Base-by-base conservation (phyloP, 148 eudicot genomes). In the Amaranthus hypochondriacus region DNA sequence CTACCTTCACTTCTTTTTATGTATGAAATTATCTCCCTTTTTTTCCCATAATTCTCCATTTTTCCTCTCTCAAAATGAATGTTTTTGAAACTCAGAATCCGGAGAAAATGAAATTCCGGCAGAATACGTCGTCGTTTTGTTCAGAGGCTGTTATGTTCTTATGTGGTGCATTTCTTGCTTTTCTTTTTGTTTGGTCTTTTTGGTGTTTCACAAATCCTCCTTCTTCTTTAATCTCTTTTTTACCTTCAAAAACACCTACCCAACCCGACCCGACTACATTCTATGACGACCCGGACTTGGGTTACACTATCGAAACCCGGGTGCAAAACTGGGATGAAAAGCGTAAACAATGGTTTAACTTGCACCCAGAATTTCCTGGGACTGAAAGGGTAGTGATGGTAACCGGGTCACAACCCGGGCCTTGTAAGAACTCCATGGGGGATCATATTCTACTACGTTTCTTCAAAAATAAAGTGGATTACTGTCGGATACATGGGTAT, bases 401-500 rank as follows among this genome's bases (percentile, higher is more conserved):
- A 4, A 82, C 92, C 51, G 97, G 98, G 49, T 95, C 98, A 2
- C 97, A 95, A 69, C 83, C 98, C 76, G 65, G 55, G 75, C 89
- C 97, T 71, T 95, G 98, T 44, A 77, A 68, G 77, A 85, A 82
- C 76, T 89, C 92, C 6, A 79, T 79, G 50, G 98, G 97, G 1
- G 98, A 95, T 13, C 86, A 86, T 66, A n/a, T 88, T 4, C 76
- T 91, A 11, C 80, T 94, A 13, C 69, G 90, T 68, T 64, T 89
- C 10, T 92, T 89, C 67, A 94, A 94, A 78, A 94, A 94, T 72
- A 94, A 94, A 74, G 96, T 94, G 21, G 98, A 94, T 48, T 94
- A 94, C 77, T 85, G 96, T 56, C 82, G 98, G n/a, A 86, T 87
- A 57, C 98, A 91, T 68, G 96, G 96, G 44, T 83, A 84, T 66